A percentile compares a stretch with the other conserved stretches of the same genome.
Evolutionary conservation across 331 rosid genomes (phyloP).

Genomic region (Phaseolus coccineus): DNA sequence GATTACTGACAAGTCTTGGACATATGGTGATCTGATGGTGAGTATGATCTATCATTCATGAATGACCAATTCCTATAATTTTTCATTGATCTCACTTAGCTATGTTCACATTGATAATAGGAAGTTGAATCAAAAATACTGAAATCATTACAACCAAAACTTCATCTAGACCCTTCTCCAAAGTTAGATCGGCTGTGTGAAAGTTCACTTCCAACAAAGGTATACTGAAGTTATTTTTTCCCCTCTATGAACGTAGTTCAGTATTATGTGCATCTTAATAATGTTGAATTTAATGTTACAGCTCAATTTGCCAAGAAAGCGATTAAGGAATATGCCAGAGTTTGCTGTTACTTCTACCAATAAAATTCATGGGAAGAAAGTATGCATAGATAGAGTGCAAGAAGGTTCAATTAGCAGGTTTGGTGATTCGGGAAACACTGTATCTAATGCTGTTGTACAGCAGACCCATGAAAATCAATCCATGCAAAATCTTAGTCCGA

Average conservation of each 20-base stretch:
- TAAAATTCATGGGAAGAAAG: conserved; percentile 78
- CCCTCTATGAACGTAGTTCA: conserved; percentile 39
- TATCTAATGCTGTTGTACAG: conserved; percentile 61
- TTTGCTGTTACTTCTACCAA: conserved; percentile 69
- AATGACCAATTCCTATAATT: conserved; percentile 32
- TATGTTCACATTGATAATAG: conserved; percentile 53
- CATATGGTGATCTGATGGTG: conserved; percentile 98
- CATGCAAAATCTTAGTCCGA: conserved; percentile 60
- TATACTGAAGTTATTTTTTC: conserved; percentile 47
- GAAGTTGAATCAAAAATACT: conserved; percentile 88
- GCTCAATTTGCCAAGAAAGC: conserved; percentile 79
- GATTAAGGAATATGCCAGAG: conserved; percentile 81
- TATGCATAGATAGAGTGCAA: conserved; percentile 79
- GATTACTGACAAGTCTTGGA: conserved; percentile 88
- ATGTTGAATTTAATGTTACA: conserved; percentile 56
- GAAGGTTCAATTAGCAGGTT: conserved; percentile 66
- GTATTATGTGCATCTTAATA: conserved; percentile 43
- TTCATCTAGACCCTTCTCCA: conserved; percentile 84
- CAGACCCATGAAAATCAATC: conserved; percentile 67
- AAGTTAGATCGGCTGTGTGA: conserved; percentile 78
- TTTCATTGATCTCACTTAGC: conserved; percentile 40
- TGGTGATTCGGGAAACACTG: conserved; percentile 68
- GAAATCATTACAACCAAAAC: conserved; percentile 89
- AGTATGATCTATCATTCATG: conserved; percentile 42
- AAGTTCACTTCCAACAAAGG: conserved; percentile 73